These are phyloP conservation scores for Zygoascus hellenicus DNA, from an alignment of 1,139 yeast species.

Conservation along the genomic window DNA sequence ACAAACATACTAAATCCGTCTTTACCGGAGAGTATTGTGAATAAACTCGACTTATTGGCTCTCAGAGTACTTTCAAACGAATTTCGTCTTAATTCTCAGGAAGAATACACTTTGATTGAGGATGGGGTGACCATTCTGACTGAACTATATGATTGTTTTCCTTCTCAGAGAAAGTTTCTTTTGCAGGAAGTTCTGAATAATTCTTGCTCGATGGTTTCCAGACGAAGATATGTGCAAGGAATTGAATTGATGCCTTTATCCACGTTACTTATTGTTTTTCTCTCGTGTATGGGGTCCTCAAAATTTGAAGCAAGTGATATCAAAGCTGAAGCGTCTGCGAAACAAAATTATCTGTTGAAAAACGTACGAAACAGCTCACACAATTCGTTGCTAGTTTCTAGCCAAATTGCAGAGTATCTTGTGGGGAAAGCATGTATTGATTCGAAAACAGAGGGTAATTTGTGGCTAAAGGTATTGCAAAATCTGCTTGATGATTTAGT, in stretches of 20 bases:
- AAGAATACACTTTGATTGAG: slow-evolving; percentile 26
- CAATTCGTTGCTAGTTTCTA: too few relatives aligned
- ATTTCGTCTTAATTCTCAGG: background rate
- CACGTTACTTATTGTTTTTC: slow-evolving; percentile 40
- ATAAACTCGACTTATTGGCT: slow-evolving; percentile 48
- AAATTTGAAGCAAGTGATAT: slow-evolving; percentile 17
- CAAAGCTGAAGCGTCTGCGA: background rate
- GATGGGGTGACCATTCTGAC: slow-evolving; percentile 39
- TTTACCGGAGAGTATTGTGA: slow-evolving; percentile 44
- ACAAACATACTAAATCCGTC: slow-evolving; percentile 14
- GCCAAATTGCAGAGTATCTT: slow-evolving; percentile 25
- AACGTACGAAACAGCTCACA: too few relatives aligned
- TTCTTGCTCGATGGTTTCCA: background rate
- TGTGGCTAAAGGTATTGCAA: slow-evolving; percentile 38
- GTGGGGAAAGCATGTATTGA: slow-evolving; percentile 24
- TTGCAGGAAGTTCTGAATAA: slow-evolving; percentile 54
- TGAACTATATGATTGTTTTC: slow-evolving; percentile 41
- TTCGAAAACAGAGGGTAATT: slow-evolving; percentile 24
- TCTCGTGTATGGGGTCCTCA: slow-evolving; percentile 39
- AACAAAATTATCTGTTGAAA: too few relatives aligned
- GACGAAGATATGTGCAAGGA: slow-evolving; percentile 39
- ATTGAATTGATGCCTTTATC: slow-evolving; percentile 46
- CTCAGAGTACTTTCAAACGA: slow-evolving; percentile 37
- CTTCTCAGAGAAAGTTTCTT: slow-evolving; percentile 53
- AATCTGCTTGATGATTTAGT: slow-evolving; percentile 52